These are phyloP conservation scores for Boletellus emodensis DNA, from an alignment of 768 basidiomycete genomes.

Conservation along the genomic window DNA sequence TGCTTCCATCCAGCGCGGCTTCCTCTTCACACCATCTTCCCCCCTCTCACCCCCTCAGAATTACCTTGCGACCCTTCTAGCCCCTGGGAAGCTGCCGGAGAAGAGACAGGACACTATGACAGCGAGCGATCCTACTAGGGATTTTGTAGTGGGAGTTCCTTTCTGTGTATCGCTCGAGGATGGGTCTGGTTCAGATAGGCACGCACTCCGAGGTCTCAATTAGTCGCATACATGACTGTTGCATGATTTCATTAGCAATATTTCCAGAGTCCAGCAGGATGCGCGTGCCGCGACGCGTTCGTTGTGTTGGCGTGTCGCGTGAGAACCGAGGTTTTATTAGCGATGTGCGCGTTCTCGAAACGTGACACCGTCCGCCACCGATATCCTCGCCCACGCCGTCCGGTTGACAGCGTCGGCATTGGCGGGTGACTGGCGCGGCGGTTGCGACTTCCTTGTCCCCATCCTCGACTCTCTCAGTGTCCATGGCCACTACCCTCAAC, in stretches of 20 bases:
- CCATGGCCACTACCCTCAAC: conserved; percentile 42
- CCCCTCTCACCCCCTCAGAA: conserved; percentile 57
- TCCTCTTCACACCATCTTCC: conserved; percentile 60
- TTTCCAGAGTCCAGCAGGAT: too few species aligned
- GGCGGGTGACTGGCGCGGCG: not conserved
- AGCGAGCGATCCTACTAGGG: not conserved
- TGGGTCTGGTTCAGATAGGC: conserved; percentile 16
- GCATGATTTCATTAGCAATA: not conserved
- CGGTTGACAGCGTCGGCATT: not conserved
- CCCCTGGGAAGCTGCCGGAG: not conserved
- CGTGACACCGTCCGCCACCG: conserved; percentile 3
- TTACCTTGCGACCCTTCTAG: conserved; percentile 28
- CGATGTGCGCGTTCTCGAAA: not conserved
- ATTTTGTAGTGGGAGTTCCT: not conserved
- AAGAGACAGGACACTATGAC: conserved; percentile 5
- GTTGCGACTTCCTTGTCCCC: conserved; percentile 1
- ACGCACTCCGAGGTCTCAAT: conserved; percentile 24
- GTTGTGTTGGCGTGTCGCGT: conserved; percentile 23
- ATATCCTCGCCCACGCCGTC: conserved; percentile 3
- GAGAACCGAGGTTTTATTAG: conserved; percentile 19
- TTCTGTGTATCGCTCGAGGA: conserved; percentile 13
- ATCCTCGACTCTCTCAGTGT: not conserved
- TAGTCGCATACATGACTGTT: conserved; percentile 8
- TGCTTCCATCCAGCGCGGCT: conserved; percentile 61
- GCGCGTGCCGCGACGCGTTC: conserved; percentile 19